A percentile compares a stretch with the other conserved stretches of the same genome.
phyloP scores from a whole-genome alignment of 257 asterid genomes.

The Ajuga chamaepitys region DNA sequence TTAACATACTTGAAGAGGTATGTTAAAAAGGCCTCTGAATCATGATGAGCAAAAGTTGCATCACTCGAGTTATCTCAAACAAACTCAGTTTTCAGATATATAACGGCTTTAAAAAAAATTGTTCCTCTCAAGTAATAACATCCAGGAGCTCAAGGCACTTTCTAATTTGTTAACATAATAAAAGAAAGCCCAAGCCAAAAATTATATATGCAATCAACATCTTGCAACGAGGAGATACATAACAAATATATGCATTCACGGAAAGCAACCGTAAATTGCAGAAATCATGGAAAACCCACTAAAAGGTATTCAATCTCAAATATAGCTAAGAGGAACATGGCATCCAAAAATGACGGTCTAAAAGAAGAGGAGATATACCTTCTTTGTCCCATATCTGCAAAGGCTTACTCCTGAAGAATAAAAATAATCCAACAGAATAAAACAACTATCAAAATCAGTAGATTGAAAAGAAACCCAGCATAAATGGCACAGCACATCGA shows the following conservation, averaged over 20 bases:
- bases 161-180: not conserved
- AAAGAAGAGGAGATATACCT: constrained; percentile 28
- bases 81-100: not conserved
- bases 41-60: not conserved
- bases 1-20: not conserved
- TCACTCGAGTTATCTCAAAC: not conserved
- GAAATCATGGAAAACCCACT: not conserved
- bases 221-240: not conserved
- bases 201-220: not conserved
- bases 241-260: not conserved
- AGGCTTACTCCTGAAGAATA: constrained; percentile 81
- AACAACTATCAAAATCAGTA: not conserved
- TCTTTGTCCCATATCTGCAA: constrained; percentile 98
- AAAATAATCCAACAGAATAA: not conserved
- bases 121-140: not conserved
- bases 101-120: not conserved
- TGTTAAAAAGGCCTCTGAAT: not conserved
- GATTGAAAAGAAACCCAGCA: not conserved
- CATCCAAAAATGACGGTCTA: not conserved
- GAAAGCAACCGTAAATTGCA: not conserved
- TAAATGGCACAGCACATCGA: not conserved
- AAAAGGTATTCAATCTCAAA: not conserved
- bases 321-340: not conserved
- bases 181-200: not conserved
- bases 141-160: not conserved